Conservation (phyloP, 306 rosid species). For the Pterocarpus macrocarpus region DNA sequence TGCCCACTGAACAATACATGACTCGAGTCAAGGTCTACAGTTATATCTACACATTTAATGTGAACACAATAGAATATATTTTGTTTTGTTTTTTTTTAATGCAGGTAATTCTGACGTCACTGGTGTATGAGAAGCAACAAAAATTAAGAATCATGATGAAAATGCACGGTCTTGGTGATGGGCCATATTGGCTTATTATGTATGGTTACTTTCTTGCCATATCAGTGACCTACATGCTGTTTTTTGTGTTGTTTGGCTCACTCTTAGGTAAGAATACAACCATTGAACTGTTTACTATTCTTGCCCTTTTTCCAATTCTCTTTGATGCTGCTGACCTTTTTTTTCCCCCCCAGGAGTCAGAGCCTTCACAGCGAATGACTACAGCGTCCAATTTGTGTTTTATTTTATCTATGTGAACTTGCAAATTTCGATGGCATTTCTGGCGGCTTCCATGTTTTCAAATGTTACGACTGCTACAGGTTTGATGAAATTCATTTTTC, state of each 20-base stretch:
- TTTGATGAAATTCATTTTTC: constrained; percentile 45
- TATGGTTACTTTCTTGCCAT: constrained; percentile 73
- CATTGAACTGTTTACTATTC: constrained; percentile 26
- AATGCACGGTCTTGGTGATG: constrained; percentile 97
- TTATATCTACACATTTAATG: not conserved
- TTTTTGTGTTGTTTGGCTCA: constrained; percentile 81
- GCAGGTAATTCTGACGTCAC: constrained; percentile 75
- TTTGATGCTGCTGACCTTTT: constrained; percentile 47
- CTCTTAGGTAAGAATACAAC: constrained; percentile 64
- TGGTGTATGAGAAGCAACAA: constrained; percentile 87
- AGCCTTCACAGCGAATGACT: constrained; percentile 77
- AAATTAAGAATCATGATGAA: constrained; percentile 96
- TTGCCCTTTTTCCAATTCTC: constrained; percentile 38
- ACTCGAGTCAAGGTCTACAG: constrained; percentile 10
- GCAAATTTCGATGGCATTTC: constrained; percentile 81
- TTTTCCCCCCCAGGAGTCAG: constrained; percentile 67
- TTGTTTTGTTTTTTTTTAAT: constrained; percentile 26
- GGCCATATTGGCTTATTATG: constrained; percentile 85
- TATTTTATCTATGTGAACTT: constrained; percentile 81
- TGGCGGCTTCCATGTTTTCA: constrained; percentile 72
- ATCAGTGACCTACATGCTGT: constrained; percentile 69
- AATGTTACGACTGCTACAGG: constrained; percentile 85
- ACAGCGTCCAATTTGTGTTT: constrained; percentile 84
- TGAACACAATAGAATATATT: constrained; percentile 22
- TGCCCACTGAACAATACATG: not conserved